Evolutionary conservation across 805 yeast species (phyloP).

Genomic region (Diddensiella caesifluorescens): DNA sequence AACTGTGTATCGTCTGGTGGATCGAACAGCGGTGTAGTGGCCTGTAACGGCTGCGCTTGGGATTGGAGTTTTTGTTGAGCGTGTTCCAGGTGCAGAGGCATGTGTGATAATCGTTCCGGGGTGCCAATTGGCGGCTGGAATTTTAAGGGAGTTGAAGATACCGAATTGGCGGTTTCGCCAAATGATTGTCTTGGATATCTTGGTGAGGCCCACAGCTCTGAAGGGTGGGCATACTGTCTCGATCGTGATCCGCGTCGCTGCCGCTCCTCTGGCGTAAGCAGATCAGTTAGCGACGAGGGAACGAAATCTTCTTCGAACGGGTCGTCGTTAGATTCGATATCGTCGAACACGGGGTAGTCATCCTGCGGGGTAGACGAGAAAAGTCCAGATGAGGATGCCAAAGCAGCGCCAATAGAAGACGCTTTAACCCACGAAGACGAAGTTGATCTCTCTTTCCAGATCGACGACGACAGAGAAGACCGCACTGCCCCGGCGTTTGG

Average conservation of each 20-base stretch:
- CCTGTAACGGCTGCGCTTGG: constrained; percentile 1
- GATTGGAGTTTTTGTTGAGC: no score
- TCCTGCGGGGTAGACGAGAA: constrained; percentile 12
- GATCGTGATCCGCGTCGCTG: constrained; percentile 38
- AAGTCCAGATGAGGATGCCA: neutral
- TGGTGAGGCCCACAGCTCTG: constrained; percentile 19
- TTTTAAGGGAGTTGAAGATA: constrained; percentile 4
- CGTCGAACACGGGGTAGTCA: constrained; percentile 36
- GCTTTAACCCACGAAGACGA: constrained; percentile 1
- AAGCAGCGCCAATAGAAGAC: neutral
- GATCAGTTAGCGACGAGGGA: constrained; percentile 74
- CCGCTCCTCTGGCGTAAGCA: constrained; percentile 76
- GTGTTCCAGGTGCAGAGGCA: no score
- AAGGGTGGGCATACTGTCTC: neutral
- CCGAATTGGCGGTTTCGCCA: constrained; percentile 5
- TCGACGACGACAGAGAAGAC: constrained; percentile 1
- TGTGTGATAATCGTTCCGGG: constrained; percentile 16
- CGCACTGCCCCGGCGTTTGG: constrained; percentile 1
- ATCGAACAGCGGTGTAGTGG: constrained; percentile 1
- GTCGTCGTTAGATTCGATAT: constrained; percentile 41
- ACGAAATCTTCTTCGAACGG: constrained; percentile 69
- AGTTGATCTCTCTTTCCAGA: constrained; percentile 2
- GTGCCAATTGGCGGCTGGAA: constrained; percentile 19
- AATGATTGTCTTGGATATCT: constrained; percentile 17
- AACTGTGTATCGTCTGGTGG: constrained; percentile 23